Conservation (phyloP, 2,329 filamentous ascomycete species). For the Sordariomycetes sp. region DNA sequence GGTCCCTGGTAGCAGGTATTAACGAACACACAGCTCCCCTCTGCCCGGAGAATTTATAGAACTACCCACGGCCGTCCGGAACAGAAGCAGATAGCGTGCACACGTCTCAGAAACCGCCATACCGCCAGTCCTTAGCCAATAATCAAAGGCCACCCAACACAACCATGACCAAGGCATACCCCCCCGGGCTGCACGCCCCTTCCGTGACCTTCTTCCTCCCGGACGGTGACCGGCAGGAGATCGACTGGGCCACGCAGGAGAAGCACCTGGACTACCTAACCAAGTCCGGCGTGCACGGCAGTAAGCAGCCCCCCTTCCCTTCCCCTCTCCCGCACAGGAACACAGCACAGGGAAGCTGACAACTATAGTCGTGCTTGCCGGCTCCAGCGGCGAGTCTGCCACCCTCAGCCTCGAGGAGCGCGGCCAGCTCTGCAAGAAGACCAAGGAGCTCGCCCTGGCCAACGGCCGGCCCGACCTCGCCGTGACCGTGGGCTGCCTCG, state of each 20-base stretch:
- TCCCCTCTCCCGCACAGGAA: not conserved
- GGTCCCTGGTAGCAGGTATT: not conserved
- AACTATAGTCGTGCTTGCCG: constrained; percentile 48
- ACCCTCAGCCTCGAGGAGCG: constrained; percentile 57
- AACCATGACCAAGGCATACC: constrained; percentile 21
- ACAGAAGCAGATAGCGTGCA: too few species aligned
- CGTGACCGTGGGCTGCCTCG: constrained; percentile 57
- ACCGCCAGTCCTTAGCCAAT: not conserved
- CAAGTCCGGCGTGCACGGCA: constrained; percentile 38
- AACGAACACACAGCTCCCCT: not conserved
- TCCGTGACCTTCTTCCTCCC: constrained; percentile 41
- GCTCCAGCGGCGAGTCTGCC: constrained; percentile 65
- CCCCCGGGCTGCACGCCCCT: constrained; percentile 43
- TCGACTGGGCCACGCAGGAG: constrained; percentile 44
- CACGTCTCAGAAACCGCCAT: not conserved
- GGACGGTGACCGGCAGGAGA: constrained; percentile 33
- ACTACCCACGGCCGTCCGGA: too few species aligned
- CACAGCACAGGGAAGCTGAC: not conserved
- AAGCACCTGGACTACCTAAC: constrained; percentile 42
- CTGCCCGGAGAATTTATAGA: too few species aligned
- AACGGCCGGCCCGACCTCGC: constrained; percentile 45
- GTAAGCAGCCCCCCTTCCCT: constrained; percentile 12
- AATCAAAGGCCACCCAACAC: not conserved
- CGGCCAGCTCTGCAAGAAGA: constrained; percentile 46
- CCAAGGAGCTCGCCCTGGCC: constrained; percentile 47